Evolutionary conservation across 2,329 filamentous ascomycete genomes (phyloP).

Genomic region (Trichoderma lentiforme): DNA sequence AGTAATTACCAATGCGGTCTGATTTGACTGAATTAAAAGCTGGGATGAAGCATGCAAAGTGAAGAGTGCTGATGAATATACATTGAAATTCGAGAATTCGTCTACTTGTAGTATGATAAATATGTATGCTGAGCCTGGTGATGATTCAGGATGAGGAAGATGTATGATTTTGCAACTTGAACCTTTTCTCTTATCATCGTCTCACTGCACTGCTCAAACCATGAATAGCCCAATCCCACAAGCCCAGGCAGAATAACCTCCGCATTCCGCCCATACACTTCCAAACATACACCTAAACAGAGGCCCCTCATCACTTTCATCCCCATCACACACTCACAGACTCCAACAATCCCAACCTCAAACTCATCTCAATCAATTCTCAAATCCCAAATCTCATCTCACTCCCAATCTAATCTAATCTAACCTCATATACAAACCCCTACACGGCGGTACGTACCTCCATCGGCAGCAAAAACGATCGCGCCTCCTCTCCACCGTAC

Average conservation of each 20-base stretch:
- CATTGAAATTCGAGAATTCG: not conserved
- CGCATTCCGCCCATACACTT: not conserved
- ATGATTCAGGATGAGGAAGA: not conserved
- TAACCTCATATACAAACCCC: not conserved
- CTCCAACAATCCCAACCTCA: not conserved
- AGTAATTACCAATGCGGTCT: not conserved
- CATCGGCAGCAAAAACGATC: not conserved
- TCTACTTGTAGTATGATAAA: not conserved
- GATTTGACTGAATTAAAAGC: not conserved
- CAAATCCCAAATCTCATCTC: not conserved
- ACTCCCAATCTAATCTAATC: not conserved
- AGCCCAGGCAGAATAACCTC: not conserved
- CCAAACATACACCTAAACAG: not conserved
- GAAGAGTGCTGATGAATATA: rapidly evolving
- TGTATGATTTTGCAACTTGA: not conserved
- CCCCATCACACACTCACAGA: not conserved
- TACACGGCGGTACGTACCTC: not conserved
- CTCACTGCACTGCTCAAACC: not conserved
- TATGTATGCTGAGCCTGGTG: not conserved
- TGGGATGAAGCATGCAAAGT: not conserved
- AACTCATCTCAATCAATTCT: not conserved
- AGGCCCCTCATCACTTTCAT: not conserved
- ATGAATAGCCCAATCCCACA: not conserved
- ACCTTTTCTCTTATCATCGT: not conserved
- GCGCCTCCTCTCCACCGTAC: not conserved